Percentiles rank a stretch among this genome's conserved stretches.
Conservation (phyloP, 169 alveolate genomes). For the Cryptosporidium xiaoi region DNA sequence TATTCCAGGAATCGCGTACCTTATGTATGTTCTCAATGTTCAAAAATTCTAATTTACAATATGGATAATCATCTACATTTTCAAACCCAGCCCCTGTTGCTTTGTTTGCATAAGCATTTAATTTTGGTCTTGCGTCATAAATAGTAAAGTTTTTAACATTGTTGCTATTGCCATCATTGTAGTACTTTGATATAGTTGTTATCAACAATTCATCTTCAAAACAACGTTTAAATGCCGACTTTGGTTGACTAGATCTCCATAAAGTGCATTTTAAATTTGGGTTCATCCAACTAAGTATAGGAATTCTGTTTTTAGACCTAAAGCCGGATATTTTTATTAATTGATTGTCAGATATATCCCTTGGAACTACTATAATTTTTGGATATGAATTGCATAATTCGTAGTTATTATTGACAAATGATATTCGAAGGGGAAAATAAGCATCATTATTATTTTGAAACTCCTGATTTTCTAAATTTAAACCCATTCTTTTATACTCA, state of each 20-base stretch:
- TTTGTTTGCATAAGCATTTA: slow-evolving; percentile 83
- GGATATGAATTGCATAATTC: slow-evolving; percentile 80
- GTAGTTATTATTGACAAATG: slow-evolving; percentile 75
- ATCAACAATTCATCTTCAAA: slow-evolving; percentile 73
- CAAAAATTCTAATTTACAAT: slow-evolving; percentile 78
- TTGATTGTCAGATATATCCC: slow-evolving; percentile 75
- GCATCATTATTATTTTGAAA: background rate
- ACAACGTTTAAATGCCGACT: slow-evolving; percentile 74
- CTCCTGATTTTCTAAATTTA: slow-evolving; percentile 7
- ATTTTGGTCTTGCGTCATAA: slow-evolving; percentile 82
- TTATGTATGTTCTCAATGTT: slow-evolving; percentile 81
- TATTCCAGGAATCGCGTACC: slow-evolving; percentile 74
- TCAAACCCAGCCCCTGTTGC: slow-evolving; percentile 84
- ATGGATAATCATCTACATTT: slow-evolving; percentile 76
- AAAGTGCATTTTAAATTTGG: slow-evolving; percentile 50
- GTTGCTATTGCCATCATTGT: slow-evolving; percentile 54
- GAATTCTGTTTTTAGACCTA: slow-evolving; percentile 80
- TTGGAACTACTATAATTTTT: slow-evolving; percentile 76
- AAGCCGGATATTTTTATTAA: slow-evolving; percentile 74
- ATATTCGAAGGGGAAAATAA: slow-evolving; percentile 34
- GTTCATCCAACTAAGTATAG: slow-evolving; percentile 77
- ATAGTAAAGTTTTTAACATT: slow-evolving; percentile 48
- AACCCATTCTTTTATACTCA: slow-evolving; percentile 47
- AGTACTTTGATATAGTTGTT: slow-evolving; percentile 70
- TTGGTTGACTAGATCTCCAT: slow-evolving; percentile 78